Evolutionary conservation across 306 rosid genomes (phyloP), one percentile per base, ranked within the genome.

Genomic region (Medicago arabica): DNA sequence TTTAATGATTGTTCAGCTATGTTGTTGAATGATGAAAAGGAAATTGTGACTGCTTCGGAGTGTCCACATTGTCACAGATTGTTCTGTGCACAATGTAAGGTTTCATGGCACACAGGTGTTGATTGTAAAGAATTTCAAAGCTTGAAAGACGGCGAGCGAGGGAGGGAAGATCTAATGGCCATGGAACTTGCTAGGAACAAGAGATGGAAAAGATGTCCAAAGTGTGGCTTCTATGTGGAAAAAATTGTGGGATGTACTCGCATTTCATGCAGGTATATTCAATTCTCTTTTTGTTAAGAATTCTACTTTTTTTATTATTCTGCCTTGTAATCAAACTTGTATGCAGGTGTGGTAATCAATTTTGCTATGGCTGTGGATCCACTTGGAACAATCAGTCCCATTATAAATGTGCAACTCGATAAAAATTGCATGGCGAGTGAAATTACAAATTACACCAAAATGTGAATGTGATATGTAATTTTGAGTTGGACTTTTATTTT

Each of bases 21-120:
- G 88, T 19, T 89, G 53, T 54, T 88, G 5, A 83, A 66, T 19
- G 89, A 89, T 13, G 93, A 79, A 0, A 78, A 1, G 0, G 88
- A 76, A 17, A 34, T 14, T n/a, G 84, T 87, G 77, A 87, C 87
- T 3, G n/a, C 10, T 9, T 83, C 91, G 0, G 91, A 86, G 43
- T 90, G 94, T 55, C 89, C 86, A 1, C 65, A 67, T 34, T 89
- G 95, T 14, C 47, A 83, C 15, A 8, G 60, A 54, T 54, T 54
- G 0, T 53, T 53, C 25, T 53, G 59, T 53, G 59, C 59, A 7
- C 59, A 81, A 53, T 53, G 59, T 53, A 54, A 17, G 60, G 95
- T 83, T 19, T 9, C 89, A 0, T 90, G 98, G 97, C 97, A 91
- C 63, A 77, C 54, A 0, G 89, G 84, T 0, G 39, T 87, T 14